phyloP scores from a whole-genome alignment of 768 basidiomycete species.

The Rossbeevera mucosa region DNA sequence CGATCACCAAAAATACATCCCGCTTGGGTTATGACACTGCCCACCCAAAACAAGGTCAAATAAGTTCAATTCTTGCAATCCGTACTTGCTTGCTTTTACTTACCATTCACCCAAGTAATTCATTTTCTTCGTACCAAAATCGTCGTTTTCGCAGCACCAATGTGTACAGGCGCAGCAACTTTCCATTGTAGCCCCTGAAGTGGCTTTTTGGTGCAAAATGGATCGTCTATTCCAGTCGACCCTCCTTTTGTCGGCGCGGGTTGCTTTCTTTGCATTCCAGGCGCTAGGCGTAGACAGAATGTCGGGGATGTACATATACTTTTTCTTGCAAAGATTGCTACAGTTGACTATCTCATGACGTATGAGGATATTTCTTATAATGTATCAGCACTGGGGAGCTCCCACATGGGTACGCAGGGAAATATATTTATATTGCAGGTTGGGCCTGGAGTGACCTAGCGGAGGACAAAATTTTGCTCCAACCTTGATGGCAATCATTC shows the following conservation, averaged over 20 bases:
- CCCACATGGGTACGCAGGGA: too few species aligned
- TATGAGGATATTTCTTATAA: too few species aligned
- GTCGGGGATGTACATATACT: constrained; percentile 11
- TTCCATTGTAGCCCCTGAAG: constrained; percentile 31
- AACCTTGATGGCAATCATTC: too few species aligned
- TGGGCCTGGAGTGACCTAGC: too few species aligned
- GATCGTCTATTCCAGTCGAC: constrained; percentile 6
- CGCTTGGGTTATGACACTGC: neutral
- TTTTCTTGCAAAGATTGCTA: neutral
- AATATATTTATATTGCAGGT: too few species aligned
- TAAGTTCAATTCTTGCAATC: neutral
- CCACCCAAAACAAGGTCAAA: constrained; percentile 12
- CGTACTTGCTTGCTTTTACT: too few species aligned
- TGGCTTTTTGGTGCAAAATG: constrained; percentile 28
- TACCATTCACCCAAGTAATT: too few species aligned
- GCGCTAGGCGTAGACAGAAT: constrained; percentile 6
- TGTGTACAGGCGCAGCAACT: constrained; percentile 32
- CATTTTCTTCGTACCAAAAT: neutral
- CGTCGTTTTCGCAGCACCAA: constrained; percentile 17
- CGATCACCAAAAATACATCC: constrained; percentile 3
- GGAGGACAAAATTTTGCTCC: too few species aligned
- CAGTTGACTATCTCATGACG: too few species aligned
- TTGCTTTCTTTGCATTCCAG: neutral
- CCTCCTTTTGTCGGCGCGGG: constrained; percentile 8
- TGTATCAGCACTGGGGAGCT: too few species aligned